Evolutionary conservation across 2,329 filamentous ascomycete genomes (phyloP).

Genomic region (Fusarium continuum): DNA sequence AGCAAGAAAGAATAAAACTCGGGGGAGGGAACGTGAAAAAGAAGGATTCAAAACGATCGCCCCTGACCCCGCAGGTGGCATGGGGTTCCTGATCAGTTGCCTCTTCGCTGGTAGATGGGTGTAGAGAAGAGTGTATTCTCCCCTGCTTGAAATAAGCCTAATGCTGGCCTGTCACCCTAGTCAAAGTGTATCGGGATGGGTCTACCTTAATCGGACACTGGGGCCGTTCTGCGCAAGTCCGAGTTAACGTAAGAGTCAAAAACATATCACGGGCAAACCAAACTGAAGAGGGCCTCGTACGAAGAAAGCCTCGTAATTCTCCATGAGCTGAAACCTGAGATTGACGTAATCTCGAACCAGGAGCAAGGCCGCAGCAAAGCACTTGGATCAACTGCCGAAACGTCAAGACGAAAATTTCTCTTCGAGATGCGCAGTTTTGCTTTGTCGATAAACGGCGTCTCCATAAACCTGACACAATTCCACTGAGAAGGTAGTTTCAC

Average conservation of each 20-base stretch:
- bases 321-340: background rate
- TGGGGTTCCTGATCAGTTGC: background rate
- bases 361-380: background rate
- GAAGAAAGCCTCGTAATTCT: background rate
- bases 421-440: background rate
- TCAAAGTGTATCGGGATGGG: background rate
- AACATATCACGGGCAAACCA: too few species aligned
- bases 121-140: background rate
- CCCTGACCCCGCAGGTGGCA: constrained; percentile 3
- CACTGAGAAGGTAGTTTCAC: constrained; percentile 29
- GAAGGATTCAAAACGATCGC: constrained; percentile 8
- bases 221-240: background rate
- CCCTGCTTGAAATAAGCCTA: constrained; percentile 1
- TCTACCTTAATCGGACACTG: constrained; percentile 25
- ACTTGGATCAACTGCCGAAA: constrained; percentile 3
- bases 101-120: background rate
- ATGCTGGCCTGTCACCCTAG: background rate
- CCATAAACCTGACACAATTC: constrained; percentile 20
- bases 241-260: background rate
- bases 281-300: too few species aligned
- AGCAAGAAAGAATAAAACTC: background rate
- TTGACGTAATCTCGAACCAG: background rate
- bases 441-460: background rate
- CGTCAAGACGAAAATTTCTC: background rate
- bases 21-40: constrained; percentile 25